Base-by-base conservation (phyloP, 306 rosid genomes). In the Casuarina equisetifolia region DNA sequence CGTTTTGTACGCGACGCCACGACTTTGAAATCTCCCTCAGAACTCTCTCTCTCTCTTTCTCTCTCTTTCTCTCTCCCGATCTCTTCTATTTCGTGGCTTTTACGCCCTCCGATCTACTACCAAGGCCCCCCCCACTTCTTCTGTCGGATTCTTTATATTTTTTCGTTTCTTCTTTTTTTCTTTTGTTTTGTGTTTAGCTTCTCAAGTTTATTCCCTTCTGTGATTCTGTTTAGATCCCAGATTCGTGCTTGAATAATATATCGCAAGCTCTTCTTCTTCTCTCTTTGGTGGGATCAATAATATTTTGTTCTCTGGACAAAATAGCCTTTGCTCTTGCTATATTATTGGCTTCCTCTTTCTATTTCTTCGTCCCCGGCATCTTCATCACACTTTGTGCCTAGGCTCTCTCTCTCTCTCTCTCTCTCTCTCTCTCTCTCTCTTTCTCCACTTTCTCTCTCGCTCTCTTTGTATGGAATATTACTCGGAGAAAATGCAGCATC, bases 1-100 rank as follows among this genome's bases (percentile, higher is more conserved):
- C 85, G 85, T 59, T 84, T 20, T 54, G 59, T 90, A 90, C 79
- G 97, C 97, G 97, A 94, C 97, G 96, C 79, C 97, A 80, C 97
- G 98, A 86, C 90, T 79, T 85, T 72, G 95, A 70, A 78, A 68
- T 83, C 74, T 70, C 44, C 83, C 81, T 70, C 48, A 12, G 7
- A 9, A 80, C 78, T 62, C 55, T 50, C 64, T 44, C 64, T 25
- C 32, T 25, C 32, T 25, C 32, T 0, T 0, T 0, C 0, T 25
- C 32, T 25, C 32, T 25, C 32, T 0, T 0, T 25, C 0, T 25
- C 32, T 25, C 32, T 25, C 78, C 51, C 55, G 40, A 53, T 44
- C 64, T 57, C 45, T 48, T 36, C 58, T 52, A 7, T n/a, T 13
- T 61, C 6, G 42, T 9, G 13, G 58, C 67, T 70, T 58, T 79